Base-by-base conservation (phyloP, 2,329 filamentous ascomycete genomes). In the Stachybotrys chartarum region DNA sequence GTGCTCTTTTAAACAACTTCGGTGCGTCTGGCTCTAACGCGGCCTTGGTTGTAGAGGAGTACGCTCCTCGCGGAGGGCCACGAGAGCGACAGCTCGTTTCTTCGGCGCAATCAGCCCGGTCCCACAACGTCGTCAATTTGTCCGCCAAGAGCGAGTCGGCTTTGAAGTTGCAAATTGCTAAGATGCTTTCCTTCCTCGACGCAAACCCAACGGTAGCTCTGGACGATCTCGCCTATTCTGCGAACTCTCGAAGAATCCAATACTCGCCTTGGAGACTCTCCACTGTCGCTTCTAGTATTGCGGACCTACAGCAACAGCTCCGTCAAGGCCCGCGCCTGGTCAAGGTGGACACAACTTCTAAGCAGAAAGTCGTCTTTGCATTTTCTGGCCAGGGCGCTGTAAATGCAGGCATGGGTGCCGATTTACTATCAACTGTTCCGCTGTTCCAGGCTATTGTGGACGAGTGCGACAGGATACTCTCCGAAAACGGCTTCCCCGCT, bases 371-470 rank as follows among this genome's bases (percentile, higher is more conserved):
- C 1, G 61, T 66, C 0, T 71, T 72, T 50, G 64, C 65, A 1
- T 72, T 71, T 50, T 70, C 70, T 3, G 70, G 70, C 4, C 70
- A 72, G 55, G 70, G 69, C 3, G 60, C 63, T 44, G 63, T 64
- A 31, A 68, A 68, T 32, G 59, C 56, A 7, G 67, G 66, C 18
- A 65, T 71, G 61, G 68, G 66, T 7, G 63, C 62, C 12, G 60
- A 66, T 39, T 56, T 72, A 11, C 62, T 65, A 35, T 50, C 62
- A 1, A 64, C 63, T 5, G 63, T 60, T 7, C 60, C 64, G 2
- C 54, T 59, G 17, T 72, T 71, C 54, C 61, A 55, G 8, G n/a
- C 17, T 16, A 54, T 32, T 18, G 52, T 54, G 44, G 50, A 52
- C 16, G 32, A 52, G 31, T 52, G 32, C 35, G 50, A 52, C 17